These are phyloP conservation scores for Chiua sp. DNA, from an alignment of 1,284 basidiomycete species.

Conservation along the genomic window DNA sequence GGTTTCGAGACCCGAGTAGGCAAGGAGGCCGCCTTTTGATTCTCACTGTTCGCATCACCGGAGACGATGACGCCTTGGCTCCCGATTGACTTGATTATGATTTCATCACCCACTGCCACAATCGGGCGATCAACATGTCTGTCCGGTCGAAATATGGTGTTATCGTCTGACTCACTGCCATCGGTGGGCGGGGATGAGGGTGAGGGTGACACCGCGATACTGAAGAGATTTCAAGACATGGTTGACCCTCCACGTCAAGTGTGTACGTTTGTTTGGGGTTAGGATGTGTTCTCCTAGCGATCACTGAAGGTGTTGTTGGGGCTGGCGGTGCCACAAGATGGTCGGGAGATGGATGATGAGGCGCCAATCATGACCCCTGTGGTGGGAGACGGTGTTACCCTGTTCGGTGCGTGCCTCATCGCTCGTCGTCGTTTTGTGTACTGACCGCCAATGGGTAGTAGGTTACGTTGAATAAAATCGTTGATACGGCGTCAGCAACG, in stretches of 20 bases:
- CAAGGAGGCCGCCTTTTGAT: no score
- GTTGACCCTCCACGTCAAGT: conserved; percentile 56
- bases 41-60: no score
- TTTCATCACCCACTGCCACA: no score
- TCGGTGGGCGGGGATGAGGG: no score
- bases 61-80: no score
- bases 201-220: conserved; percentile 9
- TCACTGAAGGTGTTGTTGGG: conserved; percentile 27
- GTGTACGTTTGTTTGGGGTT: conserved; percentile 60
- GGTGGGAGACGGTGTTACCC: conserved; percentile 54
- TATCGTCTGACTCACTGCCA: no score
- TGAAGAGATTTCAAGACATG: conserved; percentile 68
- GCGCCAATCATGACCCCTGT: conserved; percentile 53
- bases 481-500: conserved; percentile 41
- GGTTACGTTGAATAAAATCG: conserved; percentile 49
- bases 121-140: no score
- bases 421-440: not conserved
- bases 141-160: no score
- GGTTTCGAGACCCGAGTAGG: no score
- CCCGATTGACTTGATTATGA: no score
- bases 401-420: conserved; percentile 46
- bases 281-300: conserved; percentile 56
- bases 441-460: not conserved
- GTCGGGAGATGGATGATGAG: conserved; percentile 63
- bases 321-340: conserved; percentile 56